Evolutionary conservation across 352 stramenopile species (phyloP), one percentile per base, ranked within the genome.

Genomic region (Nothophytophthora sp.): DNA sequence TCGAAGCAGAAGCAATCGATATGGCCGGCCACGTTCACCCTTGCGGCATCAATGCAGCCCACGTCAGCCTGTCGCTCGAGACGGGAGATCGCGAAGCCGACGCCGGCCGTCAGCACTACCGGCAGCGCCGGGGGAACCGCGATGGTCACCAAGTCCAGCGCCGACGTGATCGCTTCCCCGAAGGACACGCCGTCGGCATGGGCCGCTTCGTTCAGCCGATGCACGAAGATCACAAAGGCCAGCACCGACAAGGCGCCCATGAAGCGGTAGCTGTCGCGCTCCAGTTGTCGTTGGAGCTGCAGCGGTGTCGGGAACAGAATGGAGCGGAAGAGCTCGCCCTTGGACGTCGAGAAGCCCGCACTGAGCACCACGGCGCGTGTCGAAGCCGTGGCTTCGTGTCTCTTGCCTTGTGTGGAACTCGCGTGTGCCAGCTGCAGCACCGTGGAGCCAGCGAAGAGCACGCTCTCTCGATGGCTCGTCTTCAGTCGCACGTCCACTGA

Each of bases 1-100:
- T 93, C 82, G 34, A 93, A 93, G 54, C 80, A 91, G 29, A 91
- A 91, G 37, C 71, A 87, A 32, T 88, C 63, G 5, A 92, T 46
- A 35, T 92, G 80, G 0, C 82, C 82, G 0, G 73, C 70, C 19
- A 90, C 53, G 51, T 90, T 90, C 55, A 92, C 73, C 2, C 81
- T 74, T 41, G 88, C 67, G 12, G 81, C 66, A 52, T 92, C 73
- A 30, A 92, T 84, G 52, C 81, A 92, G 46, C 80, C 81, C 22
- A 92, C 71, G 16, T 67, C 73, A 60, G 47, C 76, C 2, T 54
- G 56, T 3, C 50, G 39, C 33, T 75, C 51, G 9, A 92, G 68
- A 1, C 79, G 70, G 13, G 60, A 73, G 25, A 87, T 62, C 8
- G 81, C 81, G 41, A 89, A 88, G 5, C 73, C 81, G 19, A 88